Percentiles rank a stretch among this genome's conserved stretches.
These are phyloP conservation scores for Aspergillus ruber DNA, from an alignment of 2,329 filamentous ascomycete species.

Conservation along the genomic window DNA sequence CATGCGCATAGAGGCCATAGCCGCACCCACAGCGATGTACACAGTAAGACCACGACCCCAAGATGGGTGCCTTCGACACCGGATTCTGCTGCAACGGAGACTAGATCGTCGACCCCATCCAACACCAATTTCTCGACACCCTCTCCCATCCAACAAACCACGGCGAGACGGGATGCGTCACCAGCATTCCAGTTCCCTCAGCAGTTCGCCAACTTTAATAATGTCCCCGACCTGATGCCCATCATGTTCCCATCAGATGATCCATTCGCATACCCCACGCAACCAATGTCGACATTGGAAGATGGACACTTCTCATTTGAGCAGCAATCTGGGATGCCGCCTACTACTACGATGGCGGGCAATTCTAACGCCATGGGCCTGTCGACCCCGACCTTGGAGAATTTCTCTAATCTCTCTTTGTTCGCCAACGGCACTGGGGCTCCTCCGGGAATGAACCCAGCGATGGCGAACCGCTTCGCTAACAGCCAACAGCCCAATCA, in stretches of 20 bases:
- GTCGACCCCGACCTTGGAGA: conserved; percentile 21
- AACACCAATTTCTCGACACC: neutral
- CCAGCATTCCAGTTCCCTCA: conserved; percentile 26
- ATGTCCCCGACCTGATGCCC: conserved; percentile 43
- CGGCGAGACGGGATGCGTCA: conserved; percentile 10
- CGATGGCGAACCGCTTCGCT: conserved; percentile 22
- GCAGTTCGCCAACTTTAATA: conserved; percentile 23
- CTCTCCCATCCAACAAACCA: conserved; percentile 12
- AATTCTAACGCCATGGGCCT: conserved; percentile 9
- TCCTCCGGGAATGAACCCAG: conserved; percentile 17
- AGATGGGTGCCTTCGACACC: conserved; percentile 21
- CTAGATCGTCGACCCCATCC: conserved; percentile 21
- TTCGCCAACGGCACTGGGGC: conserved; percentile 18
- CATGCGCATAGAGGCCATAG: conserved; percentile 4
- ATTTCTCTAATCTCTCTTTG: conserved; percentile 19
- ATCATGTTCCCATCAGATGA: conserved; percentile 48
- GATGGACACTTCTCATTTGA: conserved; percentile 33
- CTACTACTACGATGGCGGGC: conserved; percentile 10
- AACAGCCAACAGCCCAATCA: conserved; percentile 13
- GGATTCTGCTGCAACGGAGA: conserved; percentile 23
- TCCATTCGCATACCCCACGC: conserved; percentile 46
- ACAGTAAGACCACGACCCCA: conserved; percentile 7
- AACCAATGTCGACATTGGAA: conserved; percentile 43
- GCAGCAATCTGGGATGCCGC: conserved; percentile 8
- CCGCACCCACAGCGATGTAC: neutral